phyloP scores from a whole-genome alignment of 1,139 yeast species.

The Komagataea norvegica region DNA sequence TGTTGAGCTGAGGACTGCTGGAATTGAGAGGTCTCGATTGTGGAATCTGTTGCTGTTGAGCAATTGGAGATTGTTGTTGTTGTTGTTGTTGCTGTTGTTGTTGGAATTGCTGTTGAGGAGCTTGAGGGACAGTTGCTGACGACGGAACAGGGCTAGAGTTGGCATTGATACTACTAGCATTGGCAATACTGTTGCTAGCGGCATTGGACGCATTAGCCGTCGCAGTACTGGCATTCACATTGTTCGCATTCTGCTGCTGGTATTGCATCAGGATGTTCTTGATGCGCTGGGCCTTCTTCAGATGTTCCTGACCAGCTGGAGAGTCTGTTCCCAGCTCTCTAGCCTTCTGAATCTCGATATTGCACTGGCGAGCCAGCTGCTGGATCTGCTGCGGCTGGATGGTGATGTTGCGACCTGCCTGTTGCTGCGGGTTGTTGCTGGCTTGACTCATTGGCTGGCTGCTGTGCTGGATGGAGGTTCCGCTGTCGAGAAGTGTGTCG shows the following conservation, averaged over 20 bases:
- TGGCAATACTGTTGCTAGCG: conserved; percentile 21
- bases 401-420: conserved; percentile 1
- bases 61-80: conserved; percentile 17
- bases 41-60: conserved; percentile 11
- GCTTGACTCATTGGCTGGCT: too few species aligned
- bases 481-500: too few species aligned
- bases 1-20: conserved; percentile 5
- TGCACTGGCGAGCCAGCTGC: conserved; percentile 56
- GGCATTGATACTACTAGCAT: conserved; percentile 10
- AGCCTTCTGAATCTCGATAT: conserved; percentile 60
- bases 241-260: conserved; percentile 19
- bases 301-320: conserved; percentile 65
- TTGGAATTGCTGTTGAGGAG: conserved; percentile 10
- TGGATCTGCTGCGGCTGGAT: conserved; percentile 55
- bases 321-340: conserved; percentile 51
- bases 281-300: conserved; percentile 63
- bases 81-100: conserved; percentile 23
- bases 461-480: too few species aligned
- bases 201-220: conserved; percentile 17
- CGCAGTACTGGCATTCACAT: conserved; percentile 20
- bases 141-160: too few species aligned
- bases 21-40: conserved; percentile 11
- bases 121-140: conserved; percentile 15
- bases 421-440: conserved; percentile 2
- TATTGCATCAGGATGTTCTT: conserved; percentile 25